Conservation (phyloP, 495 filamentous ascomycete species). For the Penicillium nucicola region DNA sequence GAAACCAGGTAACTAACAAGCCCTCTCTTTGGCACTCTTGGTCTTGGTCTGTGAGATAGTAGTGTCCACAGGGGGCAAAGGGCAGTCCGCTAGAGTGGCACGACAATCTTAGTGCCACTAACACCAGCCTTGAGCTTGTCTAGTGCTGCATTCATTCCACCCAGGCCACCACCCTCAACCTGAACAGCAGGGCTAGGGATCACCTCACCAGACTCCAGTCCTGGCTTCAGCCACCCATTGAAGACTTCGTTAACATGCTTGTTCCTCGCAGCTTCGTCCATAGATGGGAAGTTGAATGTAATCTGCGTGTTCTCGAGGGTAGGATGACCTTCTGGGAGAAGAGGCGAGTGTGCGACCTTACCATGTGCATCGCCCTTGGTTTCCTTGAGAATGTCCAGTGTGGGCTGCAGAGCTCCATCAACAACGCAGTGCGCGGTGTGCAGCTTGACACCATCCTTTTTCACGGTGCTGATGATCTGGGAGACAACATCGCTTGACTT, state of each 20-base stretch:
- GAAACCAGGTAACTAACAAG: no score
- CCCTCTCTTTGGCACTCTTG: no score
- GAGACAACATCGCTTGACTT: conserved; percentile 32
- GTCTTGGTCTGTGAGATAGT: no score
- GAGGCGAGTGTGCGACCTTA: conserved; percentile 19
- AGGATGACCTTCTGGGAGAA: conserved; percentile 21
- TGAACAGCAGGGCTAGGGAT: conserved; percentile 19
- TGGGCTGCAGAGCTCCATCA: conserved; percentile 14
- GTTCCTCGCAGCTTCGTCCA: conserved; percentile 18
- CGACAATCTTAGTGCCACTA: conserved; percentile 16
- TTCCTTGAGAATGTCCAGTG: conserved; percentile 28
- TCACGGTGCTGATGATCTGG: conserved; percentile 32
- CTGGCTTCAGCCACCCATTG: conserved; percentile 33
- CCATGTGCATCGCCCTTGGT: conserved; percentile 16
- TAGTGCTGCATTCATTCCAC: conserved; percentile 12
- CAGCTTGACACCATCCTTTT: conserved; percentile 31
- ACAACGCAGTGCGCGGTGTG: conserved; percentile 26
- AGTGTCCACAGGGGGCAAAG: no score
- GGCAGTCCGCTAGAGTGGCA: not conserved
- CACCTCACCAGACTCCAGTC: conserved; percentile 4
- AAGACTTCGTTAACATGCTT: conserved; percentile 32
- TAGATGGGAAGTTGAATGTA: conserved; percentile 24
- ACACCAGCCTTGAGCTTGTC: conserved; percentile 18
- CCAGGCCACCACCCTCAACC: conserved; percentile 15
- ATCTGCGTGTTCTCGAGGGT: conserved; percentile 28